Conservation (phyloP, 179 eudicot genomes). For the Sideroxylon spinosum region DNA sequence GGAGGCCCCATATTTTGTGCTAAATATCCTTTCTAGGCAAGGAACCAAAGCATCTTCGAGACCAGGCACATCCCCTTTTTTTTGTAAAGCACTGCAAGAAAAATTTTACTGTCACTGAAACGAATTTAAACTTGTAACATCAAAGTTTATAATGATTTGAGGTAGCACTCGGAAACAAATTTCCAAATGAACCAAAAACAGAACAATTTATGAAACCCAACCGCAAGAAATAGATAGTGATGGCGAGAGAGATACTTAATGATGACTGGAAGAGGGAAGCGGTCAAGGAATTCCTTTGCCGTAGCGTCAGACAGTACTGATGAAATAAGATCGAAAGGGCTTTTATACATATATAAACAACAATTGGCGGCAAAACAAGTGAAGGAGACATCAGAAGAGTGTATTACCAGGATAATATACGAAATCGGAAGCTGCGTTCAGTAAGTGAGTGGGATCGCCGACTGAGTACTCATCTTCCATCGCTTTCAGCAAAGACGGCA, state of each 20-base stretch:
- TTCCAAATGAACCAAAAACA: not conserved
- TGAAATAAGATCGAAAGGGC: constrained; percentile 20
- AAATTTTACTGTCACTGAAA: not conserved
- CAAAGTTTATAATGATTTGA: not conserved
- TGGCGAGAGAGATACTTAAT: constrained; percentile 29
- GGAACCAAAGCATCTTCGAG: constrained; percentile 62
- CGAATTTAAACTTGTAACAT: not conserved
- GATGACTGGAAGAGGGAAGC: constrained; percentile 64
- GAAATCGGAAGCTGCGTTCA: constrained; percentile 58
- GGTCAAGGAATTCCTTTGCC: constrained; percentile 48
- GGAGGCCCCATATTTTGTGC: constrained; percentile 72
- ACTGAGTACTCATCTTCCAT: constrained; percentile 51
- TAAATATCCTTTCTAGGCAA: constrained; percentile 74
- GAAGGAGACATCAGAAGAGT: not conserved
- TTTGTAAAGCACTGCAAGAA: constrained; percentile 68
- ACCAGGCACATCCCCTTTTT: constrained; percentile 57
- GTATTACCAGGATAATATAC: constrained; percentile 42
- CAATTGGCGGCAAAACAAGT: not conserved
- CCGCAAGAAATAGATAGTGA: not conserved
- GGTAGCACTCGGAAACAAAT: not conserved
- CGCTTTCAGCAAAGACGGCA: not conserved
- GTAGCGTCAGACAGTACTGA: constrained; percentile 45
- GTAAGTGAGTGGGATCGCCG: constrained; percentile 30
- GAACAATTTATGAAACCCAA: not conserved
- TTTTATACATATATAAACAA: not conserved